A percentile compares a stretch with the other conserved stretches of the same genome.
Evolutionary conservation across 2,329 filamentous ascomycete species (phyloP).

Genomic region (Ophiostoma fasciatum): DNA sequence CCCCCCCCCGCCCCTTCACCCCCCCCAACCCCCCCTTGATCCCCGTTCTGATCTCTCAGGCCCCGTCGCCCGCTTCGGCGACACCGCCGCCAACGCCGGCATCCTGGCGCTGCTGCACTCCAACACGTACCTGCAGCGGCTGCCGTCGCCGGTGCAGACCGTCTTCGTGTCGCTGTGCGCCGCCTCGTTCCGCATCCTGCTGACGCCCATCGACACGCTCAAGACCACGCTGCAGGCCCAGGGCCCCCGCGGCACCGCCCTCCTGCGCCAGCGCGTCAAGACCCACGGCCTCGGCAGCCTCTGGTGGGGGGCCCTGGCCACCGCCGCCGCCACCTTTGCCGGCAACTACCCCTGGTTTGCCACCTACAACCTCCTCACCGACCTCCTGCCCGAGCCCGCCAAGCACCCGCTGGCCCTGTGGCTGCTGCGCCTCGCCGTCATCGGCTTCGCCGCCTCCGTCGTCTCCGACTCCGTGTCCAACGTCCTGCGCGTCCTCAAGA

Average conservation of each 20-base stretch:
- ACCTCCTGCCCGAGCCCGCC: constrained; percentile 24
- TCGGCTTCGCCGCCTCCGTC: constrained; percentile 29
- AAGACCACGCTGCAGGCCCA: constrained; percentile 35
- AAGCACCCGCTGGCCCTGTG: constrained; percentile 25
- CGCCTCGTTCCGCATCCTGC: constrained; percentile 30
- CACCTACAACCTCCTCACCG: constrained; percentile 30
- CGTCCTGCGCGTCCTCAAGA: constrained; percentile 32
- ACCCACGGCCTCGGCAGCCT: constrained; percentile 28
- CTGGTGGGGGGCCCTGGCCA: constrained; percentile 35
- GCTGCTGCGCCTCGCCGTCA: constrained; percentile 27
- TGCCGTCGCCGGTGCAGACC: constrained; percentile 29
- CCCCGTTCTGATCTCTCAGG: constrained; percentile 16
- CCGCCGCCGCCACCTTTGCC: constrained; percentile 32
- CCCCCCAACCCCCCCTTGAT: too few species aligned
- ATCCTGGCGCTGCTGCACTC: constrained; percentile 32
- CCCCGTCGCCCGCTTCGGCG: constrained; percentile 30
- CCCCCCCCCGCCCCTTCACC: too few species aligned
- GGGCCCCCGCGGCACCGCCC: constrained; percentile 24
- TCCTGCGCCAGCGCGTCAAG: constrained; percentile 29
- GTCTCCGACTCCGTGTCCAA: constrained; percentile 32
- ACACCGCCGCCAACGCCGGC: constrained; percentile 33
- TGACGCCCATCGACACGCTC: constrained; percentile 33
- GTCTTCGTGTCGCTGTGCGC: constrained; percentile 32
- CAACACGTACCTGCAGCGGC: constrained; percentile 27
- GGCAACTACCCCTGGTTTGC: constrained; percentile 36